phyloP scores from a whole-genome alignment of 2,329 filamentous ascomycete species.

The Clonostachys sp. region DNA sequence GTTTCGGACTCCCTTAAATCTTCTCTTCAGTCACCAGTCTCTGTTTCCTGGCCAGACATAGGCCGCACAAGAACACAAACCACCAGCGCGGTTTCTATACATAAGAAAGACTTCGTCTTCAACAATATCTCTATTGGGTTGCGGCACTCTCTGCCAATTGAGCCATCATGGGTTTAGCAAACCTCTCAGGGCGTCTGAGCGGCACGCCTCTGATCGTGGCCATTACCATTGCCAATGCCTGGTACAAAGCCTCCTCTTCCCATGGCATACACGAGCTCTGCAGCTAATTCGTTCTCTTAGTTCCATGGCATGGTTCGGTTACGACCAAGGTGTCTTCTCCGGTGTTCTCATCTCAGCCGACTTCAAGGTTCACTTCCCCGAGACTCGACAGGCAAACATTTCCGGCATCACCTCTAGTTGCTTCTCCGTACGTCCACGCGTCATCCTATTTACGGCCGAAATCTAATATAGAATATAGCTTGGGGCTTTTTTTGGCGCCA shows the following conservation, averaged over 20 bases:
- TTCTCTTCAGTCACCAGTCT: too few species aligned
- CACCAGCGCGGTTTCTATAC: too few species aligned
- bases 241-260: slow-evolving; percentile 1
- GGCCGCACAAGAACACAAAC: too few species aligned
- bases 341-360: slow-evolving; percentile 33
- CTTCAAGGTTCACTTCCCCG: slow-evolving; percentile 29
- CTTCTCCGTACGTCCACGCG: slow-evolving; percentile 26
- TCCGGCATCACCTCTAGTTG: slow-evolving; percentile 38
- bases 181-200: slow-evolving; percentile 8
- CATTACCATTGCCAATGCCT: slow-evolving; percentile 17
- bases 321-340: slow-evolving; percentile 33
- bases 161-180: not conserved
- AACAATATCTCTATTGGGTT: too few species aligned
- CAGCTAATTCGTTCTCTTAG: not conserved
- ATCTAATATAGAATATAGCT: slow-evolving; percentile 9
- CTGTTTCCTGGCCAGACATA: too few species aligned
- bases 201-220: slow-evolving; percentile 12
- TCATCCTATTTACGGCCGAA: not conserved
- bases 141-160: too few species aligned
- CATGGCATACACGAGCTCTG: not conserved
- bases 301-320: slow-evolving; percentile 24
- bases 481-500: slow-evolving; percentile 23
- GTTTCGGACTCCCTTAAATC: too few species aligned
- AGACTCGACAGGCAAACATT: slow-evolving; percentile 28
- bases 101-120: too few species aligned